phyloP scores from a whole-genome alignment of 176 grass and related monocot genomes.

The Zoysia japonica region DNA sequence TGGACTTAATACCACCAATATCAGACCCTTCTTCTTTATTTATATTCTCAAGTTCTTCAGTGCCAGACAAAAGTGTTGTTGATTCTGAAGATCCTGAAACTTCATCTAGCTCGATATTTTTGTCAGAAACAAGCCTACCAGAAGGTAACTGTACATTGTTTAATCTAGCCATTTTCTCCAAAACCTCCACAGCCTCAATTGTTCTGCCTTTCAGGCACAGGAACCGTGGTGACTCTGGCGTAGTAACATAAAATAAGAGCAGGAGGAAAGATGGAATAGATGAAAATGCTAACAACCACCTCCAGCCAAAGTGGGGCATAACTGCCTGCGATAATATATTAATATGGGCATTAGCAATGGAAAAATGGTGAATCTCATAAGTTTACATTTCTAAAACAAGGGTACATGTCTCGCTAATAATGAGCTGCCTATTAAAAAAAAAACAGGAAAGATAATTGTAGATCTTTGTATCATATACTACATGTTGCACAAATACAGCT shows the following conservation, averaged over 20 bases:
- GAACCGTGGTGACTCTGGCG: slow-evolving; percentile 89
- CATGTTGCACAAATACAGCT: background rate
- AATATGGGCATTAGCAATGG: slow-evolving; percentile 36
- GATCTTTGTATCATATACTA: background rate
- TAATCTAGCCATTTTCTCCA: slow-evolving; percentile 75
- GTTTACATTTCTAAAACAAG: background rate
- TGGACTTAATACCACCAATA: slow-evolving; percentile 55
- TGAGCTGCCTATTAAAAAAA: slow-evolving; percentile 1
- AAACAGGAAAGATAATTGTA: background rate
- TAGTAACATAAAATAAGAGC: slow-evolving; percentile 76
- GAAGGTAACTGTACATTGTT: slow-evolving; percentile 64
- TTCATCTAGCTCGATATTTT: slow-evolving; percentile 72
- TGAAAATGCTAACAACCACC: slow-evolving; percentile 83
- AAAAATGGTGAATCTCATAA: slow-evolving; percentile 23
- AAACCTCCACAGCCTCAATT: slow-evolving; percentile 54
- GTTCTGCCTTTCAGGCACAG: slow-evolving; percentile 81
- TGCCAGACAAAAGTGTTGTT: slow-evolving; percentile 50
- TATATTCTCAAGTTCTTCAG: slow-evolving; percentile 37
- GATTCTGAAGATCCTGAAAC: slow-evolving; percentile 62
- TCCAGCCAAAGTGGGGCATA: slow-evolving; percentile 95
- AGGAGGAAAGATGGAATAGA: slow-evolving; percentile 78
- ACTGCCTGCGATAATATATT: slow-evolving; percentile 51
- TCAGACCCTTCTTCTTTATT: slow-evolving; percentile 45
- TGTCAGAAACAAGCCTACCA: slow-evolving; percentile 71
- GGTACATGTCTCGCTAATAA: slow-evolving; percentile 13